phyloP scores from a whole-genome alignment of 2,329 filamentous ascomycete species.

The Hymenoscyphus infarciens region DNA sequence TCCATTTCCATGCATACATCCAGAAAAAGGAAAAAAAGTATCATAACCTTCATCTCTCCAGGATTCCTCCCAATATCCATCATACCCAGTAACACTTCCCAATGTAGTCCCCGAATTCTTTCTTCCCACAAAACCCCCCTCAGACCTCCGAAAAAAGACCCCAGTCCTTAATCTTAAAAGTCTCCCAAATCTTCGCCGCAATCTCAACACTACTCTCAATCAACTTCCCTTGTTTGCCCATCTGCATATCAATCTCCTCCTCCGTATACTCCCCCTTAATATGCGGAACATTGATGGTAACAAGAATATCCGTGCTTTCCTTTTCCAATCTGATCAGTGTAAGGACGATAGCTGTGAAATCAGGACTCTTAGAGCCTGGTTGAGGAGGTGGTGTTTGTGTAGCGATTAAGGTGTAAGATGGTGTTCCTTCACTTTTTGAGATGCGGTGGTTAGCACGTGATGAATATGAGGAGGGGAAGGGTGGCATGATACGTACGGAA shows the following conservation, averaged over 20 bases:
- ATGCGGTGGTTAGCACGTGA: constrained; percentile 22
- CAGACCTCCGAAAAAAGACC: constrained; percentile 51
- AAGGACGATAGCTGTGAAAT: constrained; percentile 72
- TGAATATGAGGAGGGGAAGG: not conserved
- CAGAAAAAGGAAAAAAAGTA: not conserved
- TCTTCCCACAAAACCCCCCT: not conserved
- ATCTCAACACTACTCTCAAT: constrained; percentile 68
- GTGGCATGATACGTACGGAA: constrained; percentile 36
- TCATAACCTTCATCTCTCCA: not conserved
- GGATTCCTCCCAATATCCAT: not conserved
- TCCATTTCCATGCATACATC: not conserved
- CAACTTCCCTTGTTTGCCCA: constrained; percentile 62
- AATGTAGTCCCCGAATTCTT: not conserved
- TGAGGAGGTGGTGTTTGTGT: constrained; percentile 49
- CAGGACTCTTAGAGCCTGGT: constrained; percentile 38
- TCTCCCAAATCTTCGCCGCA: constrained; percentile 64
- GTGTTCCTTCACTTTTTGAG: constrained; percentile 45
- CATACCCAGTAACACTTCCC: not conserved
- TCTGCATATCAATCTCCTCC: constrained; percentile 65
- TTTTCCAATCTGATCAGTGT: constrained; percentile 72
- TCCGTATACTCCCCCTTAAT: constrained; percentile 70
- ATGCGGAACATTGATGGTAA: constrained; percentile 86
- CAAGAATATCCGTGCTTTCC: constrained; percentile 74
- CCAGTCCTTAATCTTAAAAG: constrained; percentile 79
- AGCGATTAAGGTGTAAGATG: constrained; percentile 67